Conservation (phyloP, 805 yeast species). For the Zygosaccharomyces pseudorouxii region DNA sequence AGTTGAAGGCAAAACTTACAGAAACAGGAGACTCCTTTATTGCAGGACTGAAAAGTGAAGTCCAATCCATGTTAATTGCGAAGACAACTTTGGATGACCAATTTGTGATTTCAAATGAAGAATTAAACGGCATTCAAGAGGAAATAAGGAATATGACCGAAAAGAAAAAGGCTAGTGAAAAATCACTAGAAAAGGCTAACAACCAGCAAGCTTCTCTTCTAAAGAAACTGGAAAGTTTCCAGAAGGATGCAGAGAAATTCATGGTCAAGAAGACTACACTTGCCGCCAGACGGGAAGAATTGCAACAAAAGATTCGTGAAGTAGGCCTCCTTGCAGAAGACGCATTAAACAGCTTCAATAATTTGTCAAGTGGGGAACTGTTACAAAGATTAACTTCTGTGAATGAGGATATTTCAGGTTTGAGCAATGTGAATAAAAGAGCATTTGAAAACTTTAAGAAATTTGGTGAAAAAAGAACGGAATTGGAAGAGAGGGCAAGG, state of each 20-base stretch:
- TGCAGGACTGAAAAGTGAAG: slow-evolving; percentile 16
- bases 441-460: slow-evolving; percentile 79
- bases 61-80: slow-evolving; percentile 30
- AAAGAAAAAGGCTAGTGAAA: slow-evolving; percentile 35
- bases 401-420: slow-evolving; percentile 54
- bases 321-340: slow-evolving; percentile 89
- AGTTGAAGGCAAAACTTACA: slow-evolving; percentile 30
- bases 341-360: slow-evolving; percentile 52
- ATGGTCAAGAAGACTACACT: slow-evolving; percentile 60
- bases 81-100: slow-evolving; percentile 30
- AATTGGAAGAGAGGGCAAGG: slow-evolving; percentile 55
- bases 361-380: slow-evolving; percentile 47
- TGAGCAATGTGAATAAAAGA: slow-evolving; percentile 78
- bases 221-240: slow-evolving; percentile 53
- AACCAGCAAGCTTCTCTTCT: slow-evolving; percentile 52
- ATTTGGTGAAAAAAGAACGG: slow-evolving; percentile 68
- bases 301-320: slow-evolving; percentile 68
- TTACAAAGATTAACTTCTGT: slow-evolving; percentile 49
- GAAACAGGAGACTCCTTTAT: slow-evolving; percentile 14
- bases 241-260: slow-evolving; percentile 59
- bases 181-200: slow-evolving; percentile 46
- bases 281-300: slow-evolving; percentile 59
- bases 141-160: slow-evolving; percentile 28
- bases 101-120: slow-evolving; percentile 30
- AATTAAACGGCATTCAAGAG: slow-evolving; percentile 27